Conservation (phyloP, 129 eudicot species). For the Chrysanthemum seticuspe region DNA sequence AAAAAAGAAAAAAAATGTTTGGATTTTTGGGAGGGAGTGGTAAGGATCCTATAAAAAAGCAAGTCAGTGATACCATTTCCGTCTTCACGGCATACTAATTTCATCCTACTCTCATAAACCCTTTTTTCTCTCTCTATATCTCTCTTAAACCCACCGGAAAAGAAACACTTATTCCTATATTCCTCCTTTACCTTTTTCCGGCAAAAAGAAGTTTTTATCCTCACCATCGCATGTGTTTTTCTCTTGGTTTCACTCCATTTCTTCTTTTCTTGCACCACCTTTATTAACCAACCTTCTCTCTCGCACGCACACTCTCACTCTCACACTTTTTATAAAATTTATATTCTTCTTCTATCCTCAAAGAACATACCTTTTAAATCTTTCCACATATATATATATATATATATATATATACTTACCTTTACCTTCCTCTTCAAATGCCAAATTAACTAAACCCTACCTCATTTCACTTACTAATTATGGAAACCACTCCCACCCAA, state of each 20-base stretch:
- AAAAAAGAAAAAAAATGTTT: background rate
- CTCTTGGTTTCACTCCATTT: constrained; percentile 23
- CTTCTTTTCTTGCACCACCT: constrained; percentile 31
- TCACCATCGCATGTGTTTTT: constrained; percentile 13
- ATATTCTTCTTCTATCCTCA: constrained; percentile 26
- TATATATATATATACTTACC: constrained; percentile 10
- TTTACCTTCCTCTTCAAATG: constrained; percentile 23
- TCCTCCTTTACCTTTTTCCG: constrained; percentile 28
- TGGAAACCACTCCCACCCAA: constrained; percentile 24
- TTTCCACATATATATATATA: background rate
- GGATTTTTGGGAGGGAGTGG: background rate
- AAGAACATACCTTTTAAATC: constrained; percentile 28
- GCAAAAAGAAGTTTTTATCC: constrained; percentile 30
- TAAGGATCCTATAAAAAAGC: constrained; percentile 69
- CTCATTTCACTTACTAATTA: background rate
- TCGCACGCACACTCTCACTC: constrained; percentile 32
- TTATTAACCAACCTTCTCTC: constrained; percentile 31
- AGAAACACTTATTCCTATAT: constrained; percentile 1
- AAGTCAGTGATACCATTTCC: constrained; percentile 30
- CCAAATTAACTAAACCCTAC: constrained; percentile 22
- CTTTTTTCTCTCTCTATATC: constrained; percentile 6
- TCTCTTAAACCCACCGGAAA: constrained; percentile 25
- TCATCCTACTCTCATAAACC: background rate
- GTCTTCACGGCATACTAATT: constrained; percentile 26
- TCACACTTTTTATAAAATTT: constrained; percentile 12